These are phyloP conservation scores for Axilococcus clingmanii DNA, from an alignment of 139 green algal genomes.

Conservation along the genomic window DNA sequence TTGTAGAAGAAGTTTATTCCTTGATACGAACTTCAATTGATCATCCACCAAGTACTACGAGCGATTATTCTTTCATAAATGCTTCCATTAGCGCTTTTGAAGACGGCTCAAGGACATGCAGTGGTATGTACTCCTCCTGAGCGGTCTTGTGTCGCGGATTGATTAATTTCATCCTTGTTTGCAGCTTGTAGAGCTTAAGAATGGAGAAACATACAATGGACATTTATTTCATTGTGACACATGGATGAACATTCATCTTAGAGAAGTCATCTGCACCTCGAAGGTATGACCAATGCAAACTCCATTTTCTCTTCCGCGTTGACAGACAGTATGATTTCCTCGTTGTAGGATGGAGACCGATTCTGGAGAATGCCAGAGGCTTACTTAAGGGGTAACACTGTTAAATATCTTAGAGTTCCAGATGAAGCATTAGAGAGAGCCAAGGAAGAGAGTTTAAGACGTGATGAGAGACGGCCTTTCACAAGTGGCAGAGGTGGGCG, in stretches of 20 bases:
- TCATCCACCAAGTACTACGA: too few species aligned
- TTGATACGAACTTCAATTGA: too few species aligned
- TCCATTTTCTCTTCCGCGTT: conserved; percentile 2
- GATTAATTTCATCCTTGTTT: background rate
- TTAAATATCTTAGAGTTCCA: conserved; percentile 97
- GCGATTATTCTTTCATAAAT: too few species aligned
- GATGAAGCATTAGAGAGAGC: conserved; percentile 93
- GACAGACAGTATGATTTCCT: background rate
- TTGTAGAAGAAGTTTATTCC: too few species aligned
- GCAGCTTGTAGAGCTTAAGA: conserved; percentile 97
- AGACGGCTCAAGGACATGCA: conserved; percentile 70
- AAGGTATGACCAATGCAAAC: conserved; percentile 41
- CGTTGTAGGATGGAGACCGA: conserved; percentile 76
- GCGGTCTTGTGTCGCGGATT: background rate
- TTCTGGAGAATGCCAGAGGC: conserved; percentile 94
- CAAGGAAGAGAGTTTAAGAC: conserved; percentile 56
- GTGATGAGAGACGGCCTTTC: conserved; percentile 29
- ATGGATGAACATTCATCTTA: conserved; percentile 99
- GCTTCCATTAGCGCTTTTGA: conserved; percentile 81
- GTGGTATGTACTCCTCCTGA: conserved; percentile 51
- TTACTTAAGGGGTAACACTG: conserved; percentile 95
- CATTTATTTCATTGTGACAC: conserved; percentile 91
- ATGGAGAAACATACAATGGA: conserved; percentile 98
- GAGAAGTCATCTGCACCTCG: conserved; percentile 96
- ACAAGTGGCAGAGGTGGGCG: conserved; percentile 17